Percentiles rank a stretch among this genome's conserved stretches.
These are phyloP conservation scores for Cercis canadensis DNA, from an alignment of 306 rosid species.

Conservation along the genomic window DNA sequence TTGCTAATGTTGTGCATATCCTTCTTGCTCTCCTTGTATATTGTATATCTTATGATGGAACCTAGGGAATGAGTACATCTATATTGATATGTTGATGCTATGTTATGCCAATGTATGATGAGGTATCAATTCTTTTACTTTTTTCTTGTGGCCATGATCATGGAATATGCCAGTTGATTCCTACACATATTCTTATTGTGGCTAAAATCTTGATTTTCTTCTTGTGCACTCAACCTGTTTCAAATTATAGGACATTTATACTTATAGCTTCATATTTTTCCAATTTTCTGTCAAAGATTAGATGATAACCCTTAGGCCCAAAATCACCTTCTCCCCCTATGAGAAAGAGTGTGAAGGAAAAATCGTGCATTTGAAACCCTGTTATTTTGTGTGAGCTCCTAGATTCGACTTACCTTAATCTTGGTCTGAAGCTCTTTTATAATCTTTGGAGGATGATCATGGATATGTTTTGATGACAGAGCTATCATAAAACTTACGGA, in stretches of 20 bases:
- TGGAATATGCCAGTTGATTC: neutral
- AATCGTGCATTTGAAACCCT: neutral
- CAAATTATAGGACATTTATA: no score
- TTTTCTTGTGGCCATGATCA: neutral
- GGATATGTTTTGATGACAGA: neutral
- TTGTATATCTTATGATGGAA: no score
- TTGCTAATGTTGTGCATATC: constrained; percentile 27
- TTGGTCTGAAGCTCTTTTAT: neutral
- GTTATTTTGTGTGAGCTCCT: neutral
- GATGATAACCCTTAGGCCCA: neutral
- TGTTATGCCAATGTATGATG: no score
- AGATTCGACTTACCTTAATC: neutral
- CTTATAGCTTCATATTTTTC: no score
- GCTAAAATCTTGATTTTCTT: no score
- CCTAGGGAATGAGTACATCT: no score
- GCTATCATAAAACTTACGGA: neutral
- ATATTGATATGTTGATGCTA: no score
- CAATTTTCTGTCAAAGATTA: neutral
- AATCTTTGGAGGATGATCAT: neutral
- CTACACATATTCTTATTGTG: neutral
- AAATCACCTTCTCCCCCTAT: neutral
- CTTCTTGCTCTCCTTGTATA: constrained; percentile 20
- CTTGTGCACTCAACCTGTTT: no score
- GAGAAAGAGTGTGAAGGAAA: neutral
- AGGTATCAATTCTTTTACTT: neutral